Evolutionary conservation across 2,329 filamentous ascomycete genomes (phyloP), one percentile per base, ranked within the genome.

Genomic region (Aspergillus spinulosporus): DNA sequence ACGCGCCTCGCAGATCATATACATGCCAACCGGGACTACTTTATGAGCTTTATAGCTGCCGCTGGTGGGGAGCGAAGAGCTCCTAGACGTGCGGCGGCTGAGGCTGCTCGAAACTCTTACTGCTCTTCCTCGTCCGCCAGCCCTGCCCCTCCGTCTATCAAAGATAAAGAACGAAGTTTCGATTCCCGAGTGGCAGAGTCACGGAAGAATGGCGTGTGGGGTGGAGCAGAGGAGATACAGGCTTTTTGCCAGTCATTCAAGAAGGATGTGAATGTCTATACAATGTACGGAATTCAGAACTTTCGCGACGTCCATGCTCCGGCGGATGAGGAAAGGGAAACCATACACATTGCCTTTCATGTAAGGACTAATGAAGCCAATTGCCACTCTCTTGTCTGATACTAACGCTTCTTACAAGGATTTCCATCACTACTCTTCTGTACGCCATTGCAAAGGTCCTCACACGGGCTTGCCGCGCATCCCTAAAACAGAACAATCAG

Each of bases 351-450:
- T 68, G 84, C 84, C n/a, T 85, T 83, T 62, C 83, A 86, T 64
- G 84, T 85, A 78, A 74, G 82, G 32, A n/a, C 32, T 5, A 15
- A 6, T 21, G 26, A 14, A 7, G 6, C 31, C 14, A 37, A 12
- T 44, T 52, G 56, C 39, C 42, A 43, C 42, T 11, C 43, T n/a
- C 21, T 49, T 49, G n/a, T 21, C 36, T 9, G n/a, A 14, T 7
- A 12, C 50, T 36, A 34, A 52, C 12, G 7, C 36, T 47, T 64
- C 50, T 65, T 36, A 12, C 21, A 66, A 87, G 82, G 78, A 74
- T 45, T 87, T 83, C 76, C 80, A 87, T 66, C 86, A 88, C 67
- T 88, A 87, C 71, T 87, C 84, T 3, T 88, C 85, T 0, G 82
- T 88, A 61, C 80, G 85, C 54, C 84, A 84, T 64, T 71, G 82